These are phyloP conservation scores for Tuber melanosporum DNA, from an alignment of 495 filamentous ascomycete species.

Conservation along the genomic window DNA sequence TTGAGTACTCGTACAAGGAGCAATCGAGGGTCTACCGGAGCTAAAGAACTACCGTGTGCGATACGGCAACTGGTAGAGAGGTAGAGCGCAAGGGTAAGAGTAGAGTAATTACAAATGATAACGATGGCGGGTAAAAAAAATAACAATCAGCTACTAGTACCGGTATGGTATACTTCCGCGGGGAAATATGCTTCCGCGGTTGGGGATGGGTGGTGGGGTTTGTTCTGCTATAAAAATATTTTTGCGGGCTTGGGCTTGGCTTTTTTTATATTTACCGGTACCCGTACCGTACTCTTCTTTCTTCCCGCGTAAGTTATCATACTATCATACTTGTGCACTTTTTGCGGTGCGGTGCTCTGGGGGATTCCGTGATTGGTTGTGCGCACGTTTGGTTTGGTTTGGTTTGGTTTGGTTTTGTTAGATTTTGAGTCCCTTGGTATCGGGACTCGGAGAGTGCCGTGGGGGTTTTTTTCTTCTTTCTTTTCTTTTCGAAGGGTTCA, in stretches of 20 bases:
- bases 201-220: too few relatives aligned
- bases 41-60: background rate
- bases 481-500: too few relatives aligned
- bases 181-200: background rate
- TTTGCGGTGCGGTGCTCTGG: background rate
- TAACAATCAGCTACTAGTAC: too few relatives aligned
- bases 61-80: background rate
- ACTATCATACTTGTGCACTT: background rate
- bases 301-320: background rate
- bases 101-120: too few relatives aligned
- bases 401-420: too few relatives aligned
- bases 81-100: too few relatives aligned
- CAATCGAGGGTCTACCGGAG: background rate
- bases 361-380: background rate
- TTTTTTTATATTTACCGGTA: background rate
- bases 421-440: background rate
- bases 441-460: background rate
- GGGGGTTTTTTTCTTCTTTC: too few relatives aligned
- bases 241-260: too few relatives aligned
- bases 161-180: too few relatives aligned
- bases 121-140: too few relatives aligned
- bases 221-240: background rate
- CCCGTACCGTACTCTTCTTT: background rate
- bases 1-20: background rate
- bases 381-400: background rate